phyloP scores from a whole-genome alignment of 2,329 filamentous ascomycete genomes.

The Cladophialophora immunda region DNA sequence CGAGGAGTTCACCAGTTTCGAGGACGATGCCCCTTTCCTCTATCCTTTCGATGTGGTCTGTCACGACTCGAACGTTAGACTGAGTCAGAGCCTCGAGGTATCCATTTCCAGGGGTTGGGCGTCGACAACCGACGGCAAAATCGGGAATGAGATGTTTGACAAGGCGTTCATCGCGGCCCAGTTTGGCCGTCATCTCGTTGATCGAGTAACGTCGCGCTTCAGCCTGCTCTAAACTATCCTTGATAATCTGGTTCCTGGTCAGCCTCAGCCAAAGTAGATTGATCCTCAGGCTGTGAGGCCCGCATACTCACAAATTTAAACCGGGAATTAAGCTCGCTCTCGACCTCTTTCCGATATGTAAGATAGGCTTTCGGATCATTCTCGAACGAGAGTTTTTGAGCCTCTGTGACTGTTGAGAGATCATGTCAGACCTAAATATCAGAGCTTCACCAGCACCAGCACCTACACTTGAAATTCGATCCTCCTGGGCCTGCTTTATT shows the following conservation, averaged over 20 bases:
- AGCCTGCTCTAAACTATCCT: not conserved
- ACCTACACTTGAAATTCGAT: not conserved
- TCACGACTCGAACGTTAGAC: conserved; percentile 59
- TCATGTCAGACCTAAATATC: not conserved
- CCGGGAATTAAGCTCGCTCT: not conserved
- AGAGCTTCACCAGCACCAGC: not conserved
- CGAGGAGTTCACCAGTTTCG: conserved; percentile 31
- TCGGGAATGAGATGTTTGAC: not conserved
- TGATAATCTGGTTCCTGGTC: not conserved
- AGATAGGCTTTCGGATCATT: not conserved
- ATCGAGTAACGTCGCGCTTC: not conserved
- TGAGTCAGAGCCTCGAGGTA: conserved; percentile 59
- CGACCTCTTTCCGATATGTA: not conserved
- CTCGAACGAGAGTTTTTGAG: not conserved
- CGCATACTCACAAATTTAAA: not conserved
- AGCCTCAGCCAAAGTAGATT: not conserved
- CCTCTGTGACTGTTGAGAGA: not conserved
- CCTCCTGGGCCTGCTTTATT: not conserved
- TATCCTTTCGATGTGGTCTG: conserved; percentile 54
- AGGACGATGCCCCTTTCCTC: conserved; percentile 51
- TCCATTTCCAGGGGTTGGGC: conserved; percentile 60
- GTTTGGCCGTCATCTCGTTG: not conserved
- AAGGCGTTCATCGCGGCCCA: not conserved
- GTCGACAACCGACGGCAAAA: conserved; percentile 39
- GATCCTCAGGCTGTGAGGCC: not conserved